Percentiles rank a stretch among this genome's conserved stretches.
Evolutionary conservation across 179 eudicot species (phyloP).

Genomic region (Sideroxylon spinosum): DNA sequence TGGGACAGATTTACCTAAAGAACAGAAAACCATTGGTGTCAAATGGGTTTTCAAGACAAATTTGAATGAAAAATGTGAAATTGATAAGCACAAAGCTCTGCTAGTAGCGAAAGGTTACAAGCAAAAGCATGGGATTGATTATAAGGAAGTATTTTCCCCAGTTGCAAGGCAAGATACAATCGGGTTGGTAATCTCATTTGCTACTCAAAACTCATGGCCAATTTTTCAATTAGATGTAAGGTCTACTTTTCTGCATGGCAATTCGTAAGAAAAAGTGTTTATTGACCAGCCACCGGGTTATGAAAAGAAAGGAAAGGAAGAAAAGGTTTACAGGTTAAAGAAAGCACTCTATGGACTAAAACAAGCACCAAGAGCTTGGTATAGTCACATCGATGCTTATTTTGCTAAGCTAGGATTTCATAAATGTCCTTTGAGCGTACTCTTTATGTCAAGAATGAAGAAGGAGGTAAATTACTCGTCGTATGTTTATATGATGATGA

Average conservation of each 20-base stretch:
- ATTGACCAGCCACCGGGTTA: neutral
- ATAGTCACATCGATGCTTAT: neutral
- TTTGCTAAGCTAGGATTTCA: neutral
- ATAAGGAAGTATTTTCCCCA: too few species aligned
- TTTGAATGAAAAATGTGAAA: too few species aligned
- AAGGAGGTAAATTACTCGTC: too few species aligned
- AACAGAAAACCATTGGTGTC: too few species aligned
- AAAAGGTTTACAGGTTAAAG: neutral
- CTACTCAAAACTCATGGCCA: neutral
- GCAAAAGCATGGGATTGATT: too few species aligned
- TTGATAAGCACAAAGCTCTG: too few species aligned
- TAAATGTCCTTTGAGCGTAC: too few species aligned
- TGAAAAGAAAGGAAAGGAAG: neutral
- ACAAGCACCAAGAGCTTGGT: constrained; percentile 9
- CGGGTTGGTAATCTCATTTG: neutral
- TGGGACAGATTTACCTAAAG: too few species aligned
- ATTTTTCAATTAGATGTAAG: neutral
- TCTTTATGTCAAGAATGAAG: too few species aligned
- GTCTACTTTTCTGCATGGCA: neutral
- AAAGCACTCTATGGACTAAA: neutral
- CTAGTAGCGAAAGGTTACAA: too few species aligned
- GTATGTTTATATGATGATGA: too few species aligned
- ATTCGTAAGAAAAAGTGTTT: neutral
- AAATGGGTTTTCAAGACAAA: too few species aligned
- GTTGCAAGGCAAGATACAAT: neutral